Conservation (phyloP, 208 protist genomes). For the Leishmania tropica region DNA sequence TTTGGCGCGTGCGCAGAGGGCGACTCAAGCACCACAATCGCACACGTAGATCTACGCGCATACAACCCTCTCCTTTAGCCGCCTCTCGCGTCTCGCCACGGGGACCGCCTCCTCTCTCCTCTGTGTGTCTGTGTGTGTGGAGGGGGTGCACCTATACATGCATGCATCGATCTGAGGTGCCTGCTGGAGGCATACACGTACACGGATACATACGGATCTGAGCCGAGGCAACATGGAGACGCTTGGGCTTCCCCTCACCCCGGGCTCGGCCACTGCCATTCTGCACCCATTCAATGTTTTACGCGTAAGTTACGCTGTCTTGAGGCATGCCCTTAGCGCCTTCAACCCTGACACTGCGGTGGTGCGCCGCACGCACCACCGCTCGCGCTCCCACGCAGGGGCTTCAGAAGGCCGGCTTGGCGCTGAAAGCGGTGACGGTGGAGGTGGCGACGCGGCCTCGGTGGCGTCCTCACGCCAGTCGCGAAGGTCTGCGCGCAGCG, state of each 20-base stretch:
- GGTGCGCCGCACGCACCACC: constrained; percentile 39
- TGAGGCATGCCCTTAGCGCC: constrained; percentile 44
- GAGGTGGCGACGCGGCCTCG: constrained; percentile 17
- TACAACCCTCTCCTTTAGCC: neutral
- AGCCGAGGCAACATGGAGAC: constrained; percentile 2
- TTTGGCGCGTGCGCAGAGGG: neutral
- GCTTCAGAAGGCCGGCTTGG: constrained; percentile 1
- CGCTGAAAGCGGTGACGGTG: neutral
- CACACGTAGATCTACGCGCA: neutral
- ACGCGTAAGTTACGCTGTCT: constrained; percentile 33
- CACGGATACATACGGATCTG: neutral
- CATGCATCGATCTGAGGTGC: constrained; percentile 4
- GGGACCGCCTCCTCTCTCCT: neutral
- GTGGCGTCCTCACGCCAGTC: constrained; percentile 29
- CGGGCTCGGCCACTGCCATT: constrained; percentile 34
- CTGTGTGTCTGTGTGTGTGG: constrained; percentile 1
- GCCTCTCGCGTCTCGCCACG: neutral
- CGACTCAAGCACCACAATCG: neutral
- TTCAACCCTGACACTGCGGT: constrained; percentile 70
- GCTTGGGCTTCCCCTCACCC: constrained; percentile 24
- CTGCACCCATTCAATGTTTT: constrained; percentile 68
- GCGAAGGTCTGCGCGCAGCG: constrained; percentile 11
- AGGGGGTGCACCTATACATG: constrained; percentile 12
- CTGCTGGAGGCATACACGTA: neutral
- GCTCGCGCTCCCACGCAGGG: constrained; percentile 9